Base-by-base conservation (phyloP, 768 basidiomycete species). In the Mycena metata region DNA sequence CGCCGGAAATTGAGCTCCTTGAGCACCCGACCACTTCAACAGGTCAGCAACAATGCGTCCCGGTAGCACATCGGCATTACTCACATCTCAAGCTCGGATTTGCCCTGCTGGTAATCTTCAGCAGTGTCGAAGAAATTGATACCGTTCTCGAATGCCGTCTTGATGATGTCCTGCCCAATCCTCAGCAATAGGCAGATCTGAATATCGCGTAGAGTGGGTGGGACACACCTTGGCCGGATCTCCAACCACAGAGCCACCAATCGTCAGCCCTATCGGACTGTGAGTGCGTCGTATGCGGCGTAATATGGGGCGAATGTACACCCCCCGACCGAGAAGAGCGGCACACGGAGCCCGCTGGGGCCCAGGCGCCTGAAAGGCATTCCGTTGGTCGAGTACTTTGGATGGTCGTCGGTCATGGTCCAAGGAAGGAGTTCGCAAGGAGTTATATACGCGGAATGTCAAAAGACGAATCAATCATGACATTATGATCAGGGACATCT, bases 71-170 rank as follows among this genome's bases (percentile, higher is more conserved):
- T 9, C 26, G n/a, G 26, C 33, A 5, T 45, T 17, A 72, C 87
- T 60, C 64, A 89, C 92, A 95, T 92, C 78, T 95, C 92, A 16
- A 79, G 60, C 79, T 95, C 93, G 21, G 90, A 90, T 73, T 89
- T 83, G 9, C 94, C 93, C 24, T 81, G 76, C 6, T 86, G 80
- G 65, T 92, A 92, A 2, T 79, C 82, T 73, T 92, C 91, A 1
- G 91, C 91, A 19, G 87, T 90, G 73, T 93, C 90, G 73, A 92
- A 90, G 85, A 90, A 88, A 77, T 91, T 93, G 79, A 92, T 89
- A 1, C 92, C 92, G 74, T 86, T 81, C 60, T 95, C 91, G 72
- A 91, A 93, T 5, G 91, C 92, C 1, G 85, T 84, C 77, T 90
- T 89, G 77, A 95, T 90, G 73, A 94, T 90, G n/a, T 95, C 94